Evolutionary conservation across 345 rosid genomes (phyloP), one percentile per base, ranked within the genome.

Genomic region (Zanthoxylum bungeanum): DNA sequence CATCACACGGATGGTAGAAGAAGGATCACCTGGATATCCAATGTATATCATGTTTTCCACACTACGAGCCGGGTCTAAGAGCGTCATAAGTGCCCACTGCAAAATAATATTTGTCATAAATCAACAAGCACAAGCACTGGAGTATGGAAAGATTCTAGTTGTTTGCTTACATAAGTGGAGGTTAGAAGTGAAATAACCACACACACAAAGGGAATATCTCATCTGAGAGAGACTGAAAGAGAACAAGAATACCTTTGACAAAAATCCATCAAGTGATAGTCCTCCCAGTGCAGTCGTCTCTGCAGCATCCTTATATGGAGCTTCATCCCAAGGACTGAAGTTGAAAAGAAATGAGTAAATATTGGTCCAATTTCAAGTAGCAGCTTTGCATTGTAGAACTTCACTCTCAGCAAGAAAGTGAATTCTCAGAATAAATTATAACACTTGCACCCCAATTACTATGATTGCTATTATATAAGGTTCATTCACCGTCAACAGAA

Each of bases 1-100:
- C 30, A 90, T 92, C 40, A 94, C 77, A 14, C 77, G 85, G 66
- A 86, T 73, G 2, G 94, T 91, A 30, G 87, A 64, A 61, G 87
- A 76, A 55, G 83, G 82, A 82, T 92, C 92, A 44, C 76, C 47
- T 12, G 86, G 75, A 83, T 86, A 89, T 68, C 91, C 83, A 68
- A 89, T 50, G 82, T 84, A 92, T 24, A 90, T 78, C 78, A 92
- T 76, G 80, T 87, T 85, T 79, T 92, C 97, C 74, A 90, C 57
- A 55, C 78, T 88, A 71, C 77, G 78, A 70, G 86, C 88, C 55
- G 97, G 95, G 65, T 94, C 93, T 52, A 94, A 64, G 73, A 92
- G 88, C 68, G 97, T 82, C 98, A 94, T 90, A 59, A 90, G 82
- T 42, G 95, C 86, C 98, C 97, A 92, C 98, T 94, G 87, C 78